Base-by-base conservation (phyloP, 1,284 basidiomycete genomes). In the Sanghuangporus baumii region DNA sequence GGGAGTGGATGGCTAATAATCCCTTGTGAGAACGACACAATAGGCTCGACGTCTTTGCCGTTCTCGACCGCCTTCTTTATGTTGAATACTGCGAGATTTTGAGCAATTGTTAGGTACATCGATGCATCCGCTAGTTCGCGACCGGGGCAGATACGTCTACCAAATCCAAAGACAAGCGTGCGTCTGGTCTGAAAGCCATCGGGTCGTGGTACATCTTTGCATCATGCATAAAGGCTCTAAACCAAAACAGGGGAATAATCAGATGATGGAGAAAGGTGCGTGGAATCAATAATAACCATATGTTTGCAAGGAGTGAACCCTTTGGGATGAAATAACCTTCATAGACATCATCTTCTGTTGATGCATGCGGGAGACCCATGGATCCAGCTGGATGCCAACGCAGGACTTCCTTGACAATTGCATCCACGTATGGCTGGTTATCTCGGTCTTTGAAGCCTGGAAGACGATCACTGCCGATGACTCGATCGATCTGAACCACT, bases 391-490 rank as follows among this genome's bases (percentile, higher is more conserved):
- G 67, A 43, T 71, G 67, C 75, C 76, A 80, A 57, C 79, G 71
- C 58, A 80, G 62, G 20, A 76, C 70, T 66, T 82, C 80, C 64
- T 76, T 74, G 20, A 79, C 68, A 6, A 79, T 61, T 0, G 76
- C 77, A 18, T 75, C 70, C n/a, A 79, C 69, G 63, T 79, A 80
- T 3, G 78, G 75, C 18, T 79, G 65, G 7, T 65, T 67, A 0
- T 67, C 65, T 20, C 75, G 68, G 58, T 81, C 80, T 12, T 71
- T 70, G 56, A 78, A 74, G 3, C 73, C 71, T 0, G 80, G 80
- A 12, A 81, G 69, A 37, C 78, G 70, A 40, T 75, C 73, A n/a
- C 59, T 56, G n/a, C 73, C 71, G 51, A 79, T 67, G 7, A 79
- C 75, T 6, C 69, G 64, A 65, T 79, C 77, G 7, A 81, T 65